Evolutionary conservation across 306 rosid species (phyloP).

Genomic region (Lathyrus sativus): DNA sequence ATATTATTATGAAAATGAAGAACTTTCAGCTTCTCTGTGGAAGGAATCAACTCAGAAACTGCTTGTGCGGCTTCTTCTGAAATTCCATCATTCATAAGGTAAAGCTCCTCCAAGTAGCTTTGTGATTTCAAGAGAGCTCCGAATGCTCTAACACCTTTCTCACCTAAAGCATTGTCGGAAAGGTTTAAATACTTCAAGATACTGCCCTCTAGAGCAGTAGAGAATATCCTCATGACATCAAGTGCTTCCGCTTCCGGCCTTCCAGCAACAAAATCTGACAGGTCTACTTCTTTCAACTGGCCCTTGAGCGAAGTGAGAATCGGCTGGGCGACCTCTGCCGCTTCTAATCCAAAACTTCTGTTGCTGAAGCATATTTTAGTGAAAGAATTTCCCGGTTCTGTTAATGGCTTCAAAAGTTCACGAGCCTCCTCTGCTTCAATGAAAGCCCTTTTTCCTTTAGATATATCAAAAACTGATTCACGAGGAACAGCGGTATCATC

Average conservation of each 20-base stretch:
- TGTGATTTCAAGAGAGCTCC: conserved; percentile 80
- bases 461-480: conserved; percentile 73
- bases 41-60: conserved; percentile 75
- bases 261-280: conserved; percentile 87
- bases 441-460: conserved; percentile 71
- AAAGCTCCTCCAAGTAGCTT: conserved; percentile 72
- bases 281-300: conserved; percentile 79
- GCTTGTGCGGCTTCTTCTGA: conserved; percentile 89
- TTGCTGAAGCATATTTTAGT: conserved; percentile 94
- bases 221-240: conserved; percentile 72
- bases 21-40: conserved; percentile 72
- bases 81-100: conserved; percentile 84
- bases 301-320: conserved; percentile 68
- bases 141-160: conserved; percentile 91
- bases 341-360: conserved; percentile 74
- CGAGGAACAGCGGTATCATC: conserved; percentile 36
- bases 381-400: conserved; percentile 70
- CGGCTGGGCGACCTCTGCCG: conserved; percentile 70
- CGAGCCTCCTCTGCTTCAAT: conserved; percentile 82
- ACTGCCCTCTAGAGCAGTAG: conserved; percentile 74
- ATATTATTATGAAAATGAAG: conserved; percentile 84
- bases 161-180: conserved; percentile 88
- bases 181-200: conserved; percentile 69
- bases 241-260: conserved; percentile 84
- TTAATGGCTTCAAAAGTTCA: conserved; percentile 70